Base-by-base conservation (phyloP, 2,329 filamentous ascomycete species). In the Xylariaceae sp. region DNA sequence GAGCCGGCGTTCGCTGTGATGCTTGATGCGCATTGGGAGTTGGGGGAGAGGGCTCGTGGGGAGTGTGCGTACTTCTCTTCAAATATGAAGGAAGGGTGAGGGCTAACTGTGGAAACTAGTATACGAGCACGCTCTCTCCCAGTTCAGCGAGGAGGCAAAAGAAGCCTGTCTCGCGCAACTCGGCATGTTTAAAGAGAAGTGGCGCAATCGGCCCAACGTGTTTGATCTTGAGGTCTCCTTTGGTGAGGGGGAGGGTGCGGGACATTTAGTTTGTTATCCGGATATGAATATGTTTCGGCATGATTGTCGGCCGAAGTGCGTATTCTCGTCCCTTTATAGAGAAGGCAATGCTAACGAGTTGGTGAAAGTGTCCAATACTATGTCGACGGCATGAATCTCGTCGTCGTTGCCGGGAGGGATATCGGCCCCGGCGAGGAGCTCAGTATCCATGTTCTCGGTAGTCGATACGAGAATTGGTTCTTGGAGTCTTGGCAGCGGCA, bases 301-400 rank as follows among this genome's bases (percentile, higher is more conserved):
- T 53, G 74, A 76, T 61, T 77, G 75, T 52, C 67, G 74, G 47
- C 74, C 75, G 34, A 77, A 76, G 74, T 75, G 56, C 71, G 72
- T 58, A 5, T 30, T 30, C 23, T 30, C 23, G 6, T 30, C 23
- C 23, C 3, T n/a, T n/a, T n/a, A n/a, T n/a, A n/a, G n/a, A n/a
- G n/a, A n/a, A n/a, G n/a, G n/a, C n/a, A n/a, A n/a, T n/a, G n/a
- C 51, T 57, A 15, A 62, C 39, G 9, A 35, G 23, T 0, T 0
- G 4, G 23, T 17, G 56, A 51, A 11, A 73, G 74, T 59, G 37
- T 74, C 23, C 70, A 73, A 59, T 74, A 74, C 65, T 71, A 72
- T 51, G 65, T 75, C 42, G 56, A 60, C 8, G 71, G 73, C 60
- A 65, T 73, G 18, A 74, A 72, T n/a, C 73, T 76, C 56, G 73